Evolutionary conservation across 2,329 filamentous ascomycete genomes (phyloP).

Genomic region (Pseudogymnoascus sp.): DNA sequence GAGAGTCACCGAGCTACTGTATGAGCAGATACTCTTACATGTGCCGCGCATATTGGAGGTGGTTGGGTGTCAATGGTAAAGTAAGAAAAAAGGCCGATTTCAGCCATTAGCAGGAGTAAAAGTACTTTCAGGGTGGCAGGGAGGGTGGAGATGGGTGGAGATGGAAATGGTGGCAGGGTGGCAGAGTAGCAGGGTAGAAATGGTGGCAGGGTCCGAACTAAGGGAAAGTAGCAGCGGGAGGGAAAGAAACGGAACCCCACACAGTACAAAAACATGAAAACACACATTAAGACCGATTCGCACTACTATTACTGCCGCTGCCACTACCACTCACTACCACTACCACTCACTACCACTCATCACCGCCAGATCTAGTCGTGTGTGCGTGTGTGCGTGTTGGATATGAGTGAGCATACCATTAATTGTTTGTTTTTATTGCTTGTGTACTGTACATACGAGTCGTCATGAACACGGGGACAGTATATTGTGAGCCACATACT

Average conservation of each 20-base stretch:
- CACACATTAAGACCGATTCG: neutral
- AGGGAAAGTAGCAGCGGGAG: neutral
- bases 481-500: neutral
- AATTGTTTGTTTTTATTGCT: neutral
- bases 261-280: neutral
- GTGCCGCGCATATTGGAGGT: neutral
- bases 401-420: too few species aligned
- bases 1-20: slow-evolving; percentile 1
- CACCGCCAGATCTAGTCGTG: neutral
- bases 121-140: neutral
- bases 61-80: slow-evolving; percentile 4
- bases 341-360: neutral
- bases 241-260: neutral
- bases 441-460: neutral
- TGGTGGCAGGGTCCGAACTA: neutral
- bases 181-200: neutral
- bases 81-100: neutral
- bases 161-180: neutral
- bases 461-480: neutral
- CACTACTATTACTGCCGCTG: neutral
- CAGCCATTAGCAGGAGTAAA: neutral
- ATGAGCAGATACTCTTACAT: neutral
- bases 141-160: too few species aligned
- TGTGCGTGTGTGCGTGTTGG: neutral
- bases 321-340: neutral